Percentiles rank a stretch among this genome's conserved stretches.
phyloP scores from a whole-genome alignment of 169 alveolate genomes.

The Eimeria zaria region DNA sequence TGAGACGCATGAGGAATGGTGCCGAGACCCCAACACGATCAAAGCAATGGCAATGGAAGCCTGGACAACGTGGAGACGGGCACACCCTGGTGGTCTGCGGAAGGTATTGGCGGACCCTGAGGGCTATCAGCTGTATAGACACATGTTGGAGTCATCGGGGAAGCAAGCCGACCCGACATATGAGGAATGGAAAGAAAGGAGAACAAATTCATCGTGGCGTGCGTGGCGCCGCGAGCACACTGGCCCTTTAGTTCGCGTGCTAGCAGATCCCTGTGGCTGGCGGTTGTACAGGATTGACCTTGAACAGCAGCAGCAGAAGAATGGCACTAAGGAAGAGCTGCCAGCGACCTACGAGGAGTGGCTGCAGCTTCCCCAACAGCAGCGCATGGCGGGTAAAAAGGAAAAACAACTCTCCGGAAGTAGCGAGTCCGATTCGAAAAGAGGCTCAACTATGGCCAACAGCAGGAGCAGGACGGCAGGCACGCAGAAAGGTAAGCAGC shows the following conservation, averaged over 20 bases:
- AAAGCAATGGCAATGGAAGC: conserved; percentile 78
- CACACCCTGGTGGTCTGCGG: conserved; percentile 72
- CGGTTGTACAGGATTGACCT: conserved; percentile 62
- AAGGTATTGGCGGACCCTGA: conserved; percentile 80
- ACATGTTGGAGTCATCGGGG: conserved; percentile 63
- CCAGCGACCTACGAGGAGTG: conserved; percentile 77
- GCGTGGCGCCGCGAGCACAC: conserved; percentile 83
- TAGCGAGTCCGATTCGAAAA: conserved; percentile 21
- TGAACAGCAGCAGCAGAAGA: conserved; percentile 73
- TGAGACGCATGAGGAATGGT: conserved; percentile 81
- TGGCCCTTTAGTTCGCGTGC: conserved; percentile 73
- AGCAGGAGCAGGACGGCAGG: not conserved
- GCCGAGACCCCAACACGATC: conserved; percentile 69
- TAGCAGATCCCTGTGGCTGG: conserved; percentile 80
- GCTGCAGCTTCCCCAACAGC: conserved; percentile 71
- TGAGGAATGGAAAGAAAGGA: conserved; percentile 69
- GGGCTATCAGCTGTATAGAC: conserved; percentile 71
- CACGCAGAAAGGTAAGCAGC: conserved; percentile 44
- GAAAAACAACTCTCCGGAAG: conserved; percentile 13
- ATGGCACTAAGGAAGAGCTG: conserved; percentile 48
- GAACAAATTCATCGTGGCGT: conserved; percentile 38
- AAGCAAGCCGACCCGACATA: conserved; percentile 68
- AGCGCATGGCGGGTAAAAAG: conserved; percentile 22
- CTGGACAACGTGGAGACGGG: conserved; percentile 79
- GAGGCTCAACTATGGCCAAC: not conserved